A percentile compares a stretch with the other conserved stretches of the same genome.
Evolutionary conservation across 305 asterid genomes (phyloP).

Genomic region (Caryopteris hybrid): DNA sequence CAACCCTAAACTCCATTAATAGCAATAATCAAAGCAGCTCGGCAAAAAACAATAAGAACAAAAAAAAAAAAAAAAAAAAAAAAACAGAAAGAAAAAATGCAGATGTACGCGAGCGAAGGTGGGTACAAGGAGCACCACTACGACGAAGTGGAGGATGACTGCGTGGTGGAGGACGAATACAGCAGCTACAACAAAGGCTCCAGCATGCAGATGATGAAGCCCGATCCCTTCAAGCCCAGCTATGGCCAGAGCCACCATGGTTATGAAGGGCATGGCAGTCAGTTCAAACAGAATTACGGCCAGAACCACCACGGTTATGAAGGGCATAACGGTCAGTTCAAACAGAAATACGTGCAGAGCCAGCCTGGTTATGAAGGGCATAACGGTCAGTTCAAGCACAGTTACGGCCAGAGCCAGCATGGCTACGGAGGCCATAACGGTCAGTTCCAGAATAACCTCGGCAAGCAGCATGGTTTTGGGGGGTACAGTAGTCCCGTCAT

Average conservation of each 20-base stretch:
- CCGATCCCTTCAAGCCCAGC: no score
- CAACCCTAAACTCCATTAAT: background rate
- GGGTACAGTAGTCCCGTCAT: background rate
- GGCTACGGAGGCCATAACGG: background rate
- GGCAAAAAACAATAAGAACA: no score
- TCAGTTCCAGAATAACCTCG: background rate
- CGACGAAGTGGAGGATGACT: background rate
- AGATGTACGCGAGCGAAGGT: background rate
- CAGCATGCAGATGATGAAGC: no score
- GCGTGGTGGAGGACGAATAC: background rate
- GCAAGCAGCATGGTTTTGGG: background rate
- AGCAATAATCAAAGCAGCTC: background rate
- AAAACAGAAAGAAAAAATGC: conserved; percentile 12
- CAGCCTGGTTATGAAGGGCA: background rate
- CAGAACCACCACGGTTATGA: background rate
- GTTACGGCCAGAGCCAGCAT: background rate
- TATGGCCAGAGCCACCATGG: no score
- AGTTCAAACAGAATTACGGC: background rate
- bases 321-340: background rate
- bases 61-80: background rate
- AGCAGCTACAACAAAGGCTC: background rate
- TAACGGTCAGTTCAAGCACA: background rate
- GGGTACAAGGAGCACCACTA: background rate
- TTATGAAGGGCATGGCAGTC: no score
- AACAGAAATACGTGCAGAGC: background rate